Evolutionary conservation across 169 alveolate genomes (phyloP).

Genomic region (Cryptosporidium tyzzeri): DNA sequence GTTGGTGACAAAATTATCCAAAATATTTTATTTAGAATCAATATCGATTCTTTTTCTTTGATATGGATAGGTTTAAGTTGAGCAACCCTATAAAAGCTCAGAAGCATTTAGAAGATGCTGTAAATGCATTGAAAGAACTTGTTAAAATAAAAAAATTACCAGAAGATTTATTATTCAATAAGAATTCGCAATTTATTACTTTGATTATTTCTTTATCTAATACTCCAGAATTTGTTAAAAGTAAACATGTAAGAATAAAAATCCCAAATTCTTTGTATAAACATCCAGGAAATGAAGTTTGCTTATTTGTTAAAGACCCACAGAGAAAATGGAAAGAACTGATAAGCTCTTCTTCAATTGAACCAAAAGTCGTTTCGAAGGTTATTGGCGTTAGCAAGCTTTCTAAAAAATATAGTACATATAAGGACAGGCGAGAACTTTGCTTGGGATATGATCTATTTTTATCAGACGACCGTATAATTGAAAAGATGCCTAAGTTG

Average conservation of each 20-base stretch:
- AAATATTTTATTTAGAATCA: background rate
- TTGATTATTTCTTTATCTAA: conserved; percentile 6
- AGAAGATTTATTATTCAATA: conserved; percentile 8
- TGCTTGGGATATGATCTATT: conserved; percentile 79
- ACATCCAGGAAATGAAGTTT: conserved; percentile 64
- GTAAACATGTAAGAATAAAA: conserved; percentile 40
- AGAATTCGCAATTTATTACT: conserved; percentile 37
- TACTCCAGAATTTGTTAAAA: conserved; percentile 57
- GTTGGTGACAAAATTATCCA: conserved; percentile 1
- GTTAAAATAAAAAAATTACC: conserved; percentile 5
- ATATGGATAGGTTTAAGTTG: conserved; percentile 14
- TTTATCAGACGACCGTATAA: conserved; percentile 74
- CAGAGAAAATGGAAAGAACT: conserved; percentile 82
- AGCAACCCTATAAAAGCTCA: conserved; percentile 29
- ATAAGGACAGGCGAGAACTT: conserved; percentile 76
- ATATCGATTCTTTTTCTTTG: conserved; percentile 2
- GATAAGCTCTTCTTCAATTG: conserved; percentile 8
- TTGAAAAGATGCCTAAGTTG: conserved; percentile 70
- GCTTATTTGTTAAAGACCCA: conserved; percentile 81
- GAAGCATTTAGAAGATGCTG: conserved; percentile 36
- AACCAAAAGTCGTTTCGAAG: conserved; percentile 25
- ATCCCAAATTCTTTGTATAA: conserved; percentile 38
- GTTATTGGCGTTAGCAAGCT: conserved; percentile 78
- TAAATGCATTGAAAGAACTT: conserved; percentile 49
- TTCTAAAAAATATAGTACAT: conserved; percentile 77